These are phyloP conservation scores for Fusarium euwallaceae DNA, from an alignment of 2,329 filamentous ascomycete species.

Conservation along the genomic window DNA sequence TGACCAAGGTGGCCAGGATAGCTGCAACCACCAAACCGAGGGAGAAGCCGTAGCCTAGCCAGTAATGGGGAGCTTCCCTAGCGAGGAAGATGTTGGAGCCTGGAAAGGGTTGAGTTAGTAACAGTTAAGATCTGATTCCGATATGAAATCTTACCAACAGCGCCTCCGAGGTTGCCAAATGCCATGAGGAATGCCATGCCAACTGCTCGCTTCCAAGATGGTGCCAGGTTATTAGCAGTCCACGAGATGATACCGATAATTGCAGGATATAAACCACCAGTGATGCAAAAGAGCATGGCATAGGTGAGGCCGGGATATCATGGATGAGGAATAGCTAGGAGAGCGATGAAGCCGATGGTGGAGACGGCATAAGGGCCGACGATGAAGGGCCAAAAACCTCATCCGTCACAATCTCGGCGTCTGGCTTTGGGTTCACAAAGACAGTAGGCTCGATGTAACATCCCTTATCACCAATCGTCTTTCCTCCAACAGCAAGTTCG, in stretches of 20 bases:
- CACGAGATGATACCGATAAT: slow-evolving; percentile 11
- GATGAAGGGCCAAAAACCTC: slow-evolving; percentile 65
- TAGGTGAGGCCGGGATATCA: background rate
- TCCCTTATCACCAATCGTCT: slow-evolving; percentile 44
- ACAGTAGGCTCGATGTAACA: slow-evolving; percentile 62
- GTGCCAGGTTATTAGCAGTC: slow-evolving; percentile 12
- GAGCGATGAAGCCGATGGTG: slow-evolving; percentile 29
- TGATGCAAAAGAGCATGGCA: background rate
- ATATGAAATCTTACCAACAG: background rate
- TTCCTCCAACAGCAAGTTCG: background rate
- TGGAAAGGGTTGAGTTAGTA: background rate
- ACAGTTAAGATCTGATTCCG: background rate
- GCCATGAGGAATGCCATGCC: slow-evolving; percentile 7
- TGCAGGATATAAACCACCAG: slow-evolving; percentile 6
- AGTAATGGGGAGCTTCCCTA: background rate
- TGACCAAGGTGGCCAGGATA: background rate
- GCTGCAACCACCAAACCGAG: background rate
- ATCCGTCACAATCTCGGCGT: slow-evolving; percentile 60
- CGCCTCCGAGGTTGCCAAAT: slow-evolving; percentile 9
- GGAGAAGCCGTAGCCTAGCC: background rate
- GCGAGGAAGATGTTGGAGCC: background rate
- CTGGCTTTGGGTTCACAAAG: slow-evolving; percentile 57
- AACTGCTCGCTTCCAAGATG: slow-evolving; percentile 9
- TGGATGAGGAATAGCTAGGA: background rate
- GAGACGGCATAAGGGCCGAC: background rate